A percentile compares a stretch with the other conserved stretches of the same genome.
These are phyloP conservation scores for Begonia peltatifolia DNA, from an alignment of 306 rosid genomes.

Conservation along the genomic window DNA sequence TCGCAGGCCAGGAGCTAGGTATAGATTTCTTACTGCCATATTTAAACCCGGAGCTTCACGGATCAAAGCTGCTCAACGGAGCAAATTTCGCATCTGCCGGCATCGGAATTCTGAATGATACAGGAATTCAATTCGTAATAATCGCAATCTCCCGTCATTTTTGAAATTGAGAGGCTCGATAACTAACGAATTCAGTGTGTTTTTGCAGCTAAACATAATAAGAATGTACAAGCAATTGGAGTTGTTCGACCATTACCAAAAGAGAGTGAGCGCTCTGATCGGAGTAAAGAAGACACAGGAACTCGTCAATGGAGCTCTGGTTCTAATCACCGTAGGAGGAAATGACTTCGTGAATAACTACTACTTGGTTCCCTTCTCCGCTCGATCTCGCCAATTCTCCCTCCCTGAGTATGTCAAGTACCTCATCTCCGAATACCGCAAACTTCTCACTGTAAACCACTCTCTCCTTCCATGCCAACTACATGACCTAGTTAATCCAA, in stretches of 20 bases:
- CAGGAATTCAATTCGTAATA: constrained; percentile 70
- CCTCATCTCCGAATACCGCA: constrained; percentile 46
- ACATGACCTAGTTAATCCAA: not conserved
- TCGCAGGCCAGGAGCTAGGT: constrained; percentile 47
- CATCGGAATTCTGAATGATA: constrained; percentile 82
- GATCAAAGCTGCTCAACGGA: constrained; percentile 50
- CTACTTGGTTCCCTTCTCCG: constrained; percentile 61
- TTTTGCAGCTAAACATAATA: constrained; percentile 45
- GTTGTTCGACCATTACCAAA: constrained; percentile 46
- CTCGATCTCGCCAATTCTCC: constrained; percentile 51
- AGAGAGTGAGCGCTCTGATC: constrained; percentile 28
- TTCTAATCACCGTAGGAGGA: constrained; percentile 67
- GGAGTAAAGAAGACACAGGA: constrained; percentile 23
- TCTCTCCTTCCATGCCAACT: not conserved
- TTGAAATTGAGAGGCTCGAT: not conserved
- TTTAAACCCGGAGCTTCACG: constrained; percentile 43
- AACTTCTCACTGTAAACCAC: constrained; percentile 28
- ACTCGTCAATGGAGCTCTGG: constrained; percentile 32
- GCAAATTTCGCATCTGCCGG: constrained; percentile 96
- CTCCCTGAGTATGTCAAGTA: constrained; percentile 48
- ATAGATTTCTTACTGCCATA: constrained; percentile 55
- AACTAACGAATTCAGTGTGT: not conserved
- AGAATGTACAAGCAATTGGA: constrained; percentile 45
- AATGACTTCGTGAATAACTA: constrained; percentile 84
- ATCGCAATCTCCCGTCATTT: not conserved